These are phyloP conservation scores for Chrysanthemum seticuspe DNA, from an alignment of 129 eudicot species.

Conservation along the genomic window DNA sequence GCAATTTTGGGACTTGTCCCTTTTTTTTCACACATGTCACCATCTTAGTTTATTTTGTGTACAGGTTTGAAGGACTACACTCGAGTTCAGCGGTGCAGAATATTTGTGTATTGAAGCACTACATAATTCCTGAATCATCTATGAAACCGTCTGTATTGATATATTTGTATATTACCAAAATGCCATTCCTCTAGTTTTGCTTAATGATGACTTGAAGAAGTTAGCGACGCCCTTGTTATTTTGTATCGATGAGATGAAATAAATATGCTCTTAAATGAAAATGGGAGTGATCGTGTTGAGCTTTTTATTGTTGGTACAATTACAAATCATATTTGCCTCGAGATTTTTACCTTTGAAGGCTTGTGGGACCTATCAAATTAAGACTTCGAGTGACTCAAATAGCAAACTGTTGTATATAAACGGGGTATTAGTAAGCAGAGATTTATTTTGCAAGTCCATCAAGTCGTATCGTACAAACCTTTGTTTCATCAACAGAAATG, in stretches of 20 bases:
- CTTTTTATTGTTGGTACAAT: slow-evolving; percentile 47
- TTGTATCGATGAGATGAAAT: slow-evolving; percentile 28
- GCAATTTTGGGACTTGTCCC: too few species aligned
- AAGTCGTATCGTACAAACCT: slow-evolving; percentile 30
- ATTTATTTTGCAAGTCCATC: slow-evolving; percentile 59
- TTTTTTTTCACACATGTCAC: too few species aligned
- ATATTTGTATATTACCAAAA: too few species aligned
- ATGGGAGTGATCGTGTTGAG: slow-evolving; percentile 35
- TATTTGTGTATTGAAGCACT: slow-evolving; percentile 12
- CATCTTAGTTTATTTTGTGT: slow-evolving; percentile 11
- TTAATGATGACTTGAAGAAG: background rate
- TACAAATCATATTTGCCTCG: slow-evolving; percentile 38
- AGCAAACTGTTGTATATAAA: slow-evolving; percentile 50
- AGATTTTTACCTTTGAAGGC: slow-evolving; percentile 29
- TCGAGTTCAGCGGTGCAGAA: slow-evolving; percentile 17
- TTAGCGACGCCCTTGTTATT: slow-evolving; percentile 1
- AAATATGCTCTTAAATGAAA: slow-evolving; percentile 24
- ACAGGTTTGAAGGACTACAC: slow-evolving; percentile 36
- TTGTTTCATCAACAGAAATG: slow-evolving; percentile 34
- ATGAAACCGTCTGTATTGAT: slow-evolving; percentile 4
- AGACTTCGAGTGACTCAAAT: slow-evolving; percentile 40
- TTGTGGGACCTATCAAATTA: slow-evolving; percentile 52
- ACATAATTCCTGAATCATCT: slow-evolving; percentile 5
- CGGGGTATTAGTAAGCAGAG: slow-evolving; percentile 51
- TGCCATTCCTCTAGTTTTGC: background rate